These are phyloP conservation scores for Tolypocladium album DNA, from an alignment of 2,329 filamentous ascomycete genomes.

Conservation along the genomic window DNA sequence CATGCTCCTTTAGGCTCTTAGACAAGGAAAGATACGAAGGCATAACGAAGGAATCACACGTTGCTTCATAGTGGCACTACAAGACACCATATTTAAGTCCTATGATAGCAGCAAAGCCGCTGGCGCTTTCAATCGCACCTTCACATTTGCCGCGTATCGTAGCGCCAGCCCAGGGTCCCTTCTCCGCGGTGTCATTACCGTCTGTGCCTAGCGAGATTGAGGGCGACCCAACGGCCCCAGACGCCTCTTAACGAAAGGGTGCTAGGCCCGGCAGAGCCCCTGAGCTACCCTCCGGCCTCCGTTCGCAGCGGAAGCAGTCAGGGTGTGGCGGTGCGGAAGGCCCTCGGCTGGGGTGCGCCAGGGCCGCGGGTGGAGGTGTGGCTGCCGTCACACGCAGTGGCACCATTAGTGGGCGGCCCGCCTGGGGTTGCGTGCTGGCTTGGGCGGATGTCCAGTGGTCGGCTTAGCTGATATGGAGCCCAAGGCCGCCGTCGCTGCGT, in stretches of 20 bases:
- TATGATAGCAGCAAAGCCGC: too few relatives aligned
- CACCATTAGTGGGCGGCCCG: background rate
- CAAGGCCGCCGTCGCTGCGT: background rate
- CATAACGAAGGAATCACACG: too few relatives aligned
- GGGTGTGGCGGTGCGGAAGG: background rate
- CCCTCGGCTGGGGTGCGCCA: background rate
- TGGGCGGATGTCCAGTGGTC: background rate
- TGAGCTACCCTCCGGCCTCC: background rate
- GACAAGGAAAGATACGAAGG: too few relatives aligned
- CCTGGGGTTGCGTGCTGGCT: background rate
- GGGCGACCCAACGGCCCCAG: background rate
- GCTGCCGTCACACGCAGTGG: background rate
- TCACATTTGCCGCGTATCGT: too few relatives aligned
- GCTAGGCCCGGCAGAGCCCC: background rate
- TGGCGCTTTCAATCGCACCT: too few relatives aligned
- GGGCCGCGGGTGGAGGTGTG: background rate
- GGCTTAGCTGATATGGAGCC: background rate
- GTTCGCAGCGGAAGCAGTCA: background rate
- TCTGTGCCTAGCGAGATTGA: background rate
- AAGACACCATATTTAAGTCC: too few relatives aligned
- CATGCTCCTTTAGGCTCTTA: too few relatives aligned
- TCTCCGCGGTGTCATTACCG: background rate
- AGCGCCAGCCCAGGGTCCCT: too few relatives aligned
- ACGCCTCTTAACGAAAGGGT: background rate
- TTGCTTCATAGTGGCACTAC: too few relatives aligned